A percentile compares a stretch with the other conserved stretches of the same genome.
These are phyloP conservation scores for Pyricularia sp. DNA, from an alignment of 2,329 filamentous ascomycete species.

Conservation along the genomic window DNA sequence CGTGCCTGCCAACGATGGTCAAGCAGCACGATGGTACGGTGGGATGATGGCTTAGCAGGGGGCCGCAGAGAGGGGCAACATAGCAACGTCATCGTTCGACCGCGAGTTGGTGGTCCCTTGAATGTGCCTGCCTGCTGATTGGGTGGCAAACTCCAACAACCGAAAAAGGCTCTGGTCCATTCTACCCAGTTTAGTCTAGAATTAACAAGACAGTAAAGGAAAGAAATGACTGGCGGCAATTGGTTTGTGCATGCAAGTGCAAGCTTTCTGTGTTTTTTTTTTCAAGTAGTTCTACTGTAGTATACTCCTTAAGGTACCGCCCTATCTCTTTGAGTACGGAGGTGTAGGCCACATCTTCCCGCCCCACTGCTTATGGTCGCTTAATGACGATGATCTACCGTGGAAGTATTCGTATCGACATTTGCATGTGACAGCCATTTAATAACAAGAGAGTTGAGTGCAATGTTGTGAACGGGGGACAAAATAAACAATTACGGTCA, in stretches of 20 bases:
- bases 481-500: background rate
- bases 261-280: background rate
- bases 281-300: no score
- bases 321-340: no score
- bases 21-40: background rate
- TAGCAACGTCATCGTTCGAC: background rate
- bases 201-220: background rate
- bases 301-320: no score
- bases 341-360: background rate
- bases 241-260: background rate
- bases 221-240: background rate
- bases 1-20: background rate
- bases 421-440: background rate
- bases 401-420: background rate
- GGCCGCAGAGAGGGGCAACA: conserved; percentile 5
- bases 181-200: no score
- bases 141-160: background rate
- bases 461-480: background rate
- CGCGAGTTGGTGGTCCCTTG: background rate
- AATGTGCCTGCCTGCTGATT: background rate
- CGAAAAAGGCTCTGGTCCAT: background rate
- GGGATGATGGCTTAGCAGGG: background rate
- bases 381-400: background rate
- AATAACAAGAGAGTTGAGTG: background rate
- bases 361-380: background rate